These are phyloP conservation scores for Karstenula rhodostoma DNA, from an alignment of 2,329 filamentous ascomycete species.

Conservation along the genomic window DNA sequence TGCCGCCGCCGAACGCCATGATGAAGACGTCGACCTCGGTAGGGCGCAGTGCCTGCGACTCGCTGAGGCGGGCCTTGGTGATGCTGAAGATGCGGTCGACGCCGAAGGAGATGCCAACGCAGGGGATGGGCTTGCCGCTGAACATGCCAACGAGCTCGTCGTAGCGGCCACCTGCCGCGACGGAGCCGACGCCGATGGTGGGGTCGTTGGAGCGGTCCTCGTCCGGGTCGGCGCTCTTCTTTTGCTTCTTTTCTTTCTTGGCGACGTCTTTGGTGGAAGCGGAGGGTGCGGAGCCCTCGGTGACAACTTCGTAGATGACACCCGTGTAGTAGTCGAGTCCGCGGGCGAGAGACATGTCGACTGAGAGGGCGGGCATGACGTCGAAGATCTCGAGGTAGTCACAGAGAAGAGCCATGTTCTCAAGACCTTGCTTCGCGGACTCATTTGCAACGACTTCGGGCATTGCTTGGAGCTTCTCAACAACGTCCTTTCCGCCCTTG, in stretches of 20 bases:
- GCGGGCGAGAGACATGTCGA: slow-evolving; percentile 88
- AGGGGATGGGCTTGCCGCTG: slow-evolving; percentile 87
- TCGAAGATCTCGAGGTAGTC: slow-evolving; percentile 82
- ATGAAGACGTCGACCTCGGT: slow-evolving; percentile 90
- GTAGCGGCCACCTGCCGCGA: slow-evolving; percentile 90
- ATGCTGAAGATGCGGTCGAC: slow-evolving; percentile 96
- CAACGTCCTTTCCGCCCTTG: slow-evolving; percentile 77
- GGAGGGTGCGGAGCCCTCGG: slow-evolving; percentile 73
- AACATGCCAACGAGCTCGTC: slow-evolving; percentile 97
- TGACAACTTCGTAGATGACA: slow-evolving; percentile 89
- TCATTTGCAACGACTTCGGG: slow-evolving; percentile 73
- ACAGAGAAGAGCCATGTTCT: slow-evolving; percentile 82
- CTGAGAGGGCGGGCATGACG: slow-evolving; percentile 77
- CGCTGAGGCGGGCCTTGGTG: slow-evolving; percentile 77
- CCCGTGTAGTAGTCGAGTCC: slow-evolving; percentile 95
- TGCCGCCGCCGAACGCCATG: slow-evolving; percentile 91
- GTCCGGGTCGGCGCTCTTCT: slow-evolving; percentile 51
- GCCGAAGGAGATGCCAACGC: slow-evolving; percentile 90
- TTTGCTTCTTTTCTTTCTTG: slow-evolving; percentile 50
- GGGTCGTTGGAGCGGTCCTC: slow-evolving; percentile 80
- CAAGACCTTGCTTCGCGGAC: slow-evolving; percentile 79
- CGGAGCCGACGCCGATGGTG: slow-evolving; percentile 83
- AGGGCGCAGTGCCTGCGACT: slow-evolving; percentile 63
- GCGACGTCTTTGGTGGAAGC: slow-evolving; percentile 50
- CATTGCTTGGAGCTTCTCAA: slow-evolving; percentile 74